Conservation (phyloP, 257 asterid species). For the Penstemon davidsonii region DNA sequence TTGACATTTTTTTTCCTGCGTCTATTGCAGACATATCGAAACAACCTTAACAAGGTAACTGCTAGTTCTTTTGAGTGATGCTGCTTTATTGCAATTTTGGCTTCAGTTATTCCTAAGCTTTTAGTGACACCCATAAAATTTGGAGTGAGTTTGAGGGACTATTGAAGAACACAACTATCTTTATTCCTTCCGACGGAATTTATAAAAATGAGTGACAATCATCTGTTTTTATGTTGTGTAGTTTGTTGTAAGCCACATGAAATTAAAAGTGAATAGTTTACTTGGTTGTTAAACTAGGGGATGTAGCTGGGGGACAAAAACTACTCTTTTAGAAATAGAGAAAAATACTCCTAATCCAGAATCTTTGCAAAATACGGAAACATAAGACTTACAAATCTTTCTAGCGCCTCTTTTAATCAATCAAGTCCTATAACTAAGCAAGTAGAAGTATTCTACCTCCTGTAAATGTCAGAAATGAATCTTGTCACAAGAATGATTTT, state of each 20-base stretch:
- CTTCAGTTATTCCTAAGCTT: slow-evolving; percentile 14
- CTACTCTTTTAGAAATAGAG: too few relatives aligned
- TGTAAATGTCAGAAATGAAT: slow-evolving; percentile 4
- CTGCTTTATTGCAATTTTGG: slow-evolving; percentile 22
- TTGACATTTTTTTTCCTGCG: slow-evolving; percentile 33
- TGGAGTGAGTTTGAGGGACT: background rate
- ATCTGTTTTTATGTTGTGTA: background rate
- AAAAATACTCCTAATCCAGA: too few relatives aligned
- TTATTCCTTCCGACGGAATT: background rate
- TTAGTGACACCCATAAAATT: background rate
- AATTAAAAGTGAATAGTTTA: background rate
- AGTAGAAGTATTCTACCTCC: background rate
- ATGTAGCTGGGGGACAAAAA: background rate
- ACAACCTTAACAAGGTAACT: slow-evolving; percentile 94
- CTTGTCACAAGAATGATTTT: background rate
- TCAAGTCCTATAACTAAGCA: slow-evolving; percentile 4
- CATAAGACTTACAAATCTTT: slow-evolving; percentile 10
- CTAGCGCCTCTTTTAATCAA: slow-evolving; percentile 4
- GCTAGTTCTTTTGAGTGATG: slow-evolving; percentile 26
- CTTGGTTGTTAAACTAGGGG: background rate
- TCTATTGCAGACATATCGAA: slow-evolving; percentile 83
- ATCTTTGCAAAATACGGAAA: background rate
- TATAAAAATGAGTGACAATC: background rate
- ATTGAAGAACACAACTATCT: background rate
- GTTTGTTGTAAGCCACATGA: background rate